phyloP scores from a whole-genome alignment of 2,329 filamentous ascomycete genomes.

The Amauroascus niger region DNA sequence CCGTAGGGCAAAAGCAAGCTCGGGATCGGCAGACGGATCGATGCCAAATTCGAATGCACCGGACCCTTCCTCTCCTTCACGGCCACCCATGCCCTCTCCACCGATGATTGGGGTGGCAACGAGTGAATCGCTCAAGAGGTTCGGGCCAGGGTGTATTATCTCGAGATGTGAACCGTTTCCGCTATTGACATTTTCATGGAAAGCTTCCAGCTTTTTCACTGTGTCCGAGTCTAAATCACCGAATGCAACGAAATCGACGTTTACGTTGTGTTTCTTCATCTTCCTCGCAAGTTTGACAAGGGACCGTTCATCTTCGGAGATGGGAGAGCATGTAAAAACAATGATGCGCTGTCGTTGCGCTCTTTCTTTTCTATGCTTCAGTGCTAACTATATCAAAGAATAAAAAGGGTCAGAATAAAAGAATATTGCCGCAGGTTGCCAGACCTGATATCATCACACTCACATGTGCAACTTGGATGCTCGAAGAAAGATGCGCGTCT shows the following conservation, averaged over 20 bases:
- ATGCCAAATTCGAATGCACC: constrained; percentile 77
- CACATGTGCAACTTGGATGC: constrained; percentile 91
- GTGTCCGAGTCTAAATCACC: constrained; percentile 86
- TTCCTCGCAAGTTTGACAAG: constrained; percentile 86
- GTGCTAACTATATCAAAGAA: constrained; percentile 61
- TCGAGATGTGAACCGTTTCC: constrained; percentile 86
- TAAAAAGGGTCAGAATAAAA: constrained; percentile 1
- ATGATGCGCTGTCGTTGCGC: constrained; percentile 93
- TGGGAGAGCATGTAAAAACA: constrained; percentile 88
- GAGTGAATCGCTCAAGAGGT: constrained; percentile 85
- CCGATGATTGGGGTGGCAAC: constrained; percentile 81
- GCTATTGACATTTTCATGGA: constrained; percentile 87
- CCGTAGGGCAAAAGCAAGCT: constrained; percentile 82
- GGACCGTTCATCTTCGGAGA: constrained; percentile 80
- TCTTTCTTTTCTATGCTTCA: constrained; percentile 98
- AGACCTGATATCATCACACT: constrained; percentile 29
- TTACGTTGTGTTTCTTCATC: constrained; percentile 97
- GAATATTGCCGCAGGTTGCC: neutral
- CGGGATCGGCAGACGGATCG: constrained; percentile 83
- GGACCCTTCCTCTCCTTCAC: constrained; percentile 43
- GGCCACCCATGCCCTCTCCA: constrained; percentile 59
- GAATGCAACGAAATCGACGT: constrained; percentile 89
- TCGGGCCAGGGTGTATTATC: constrained; percentile 80
- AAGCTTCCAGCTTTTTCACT: constrained; percentile 79
- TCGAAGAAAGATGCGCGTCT: constrained; percentile 76